A percentile compares a stretch with the other conserved stretches of the same genome.
phyloP scores from a whole-genome alignment of 371 early-diverging fungal species.

The Mortierella sp. region DNA sequence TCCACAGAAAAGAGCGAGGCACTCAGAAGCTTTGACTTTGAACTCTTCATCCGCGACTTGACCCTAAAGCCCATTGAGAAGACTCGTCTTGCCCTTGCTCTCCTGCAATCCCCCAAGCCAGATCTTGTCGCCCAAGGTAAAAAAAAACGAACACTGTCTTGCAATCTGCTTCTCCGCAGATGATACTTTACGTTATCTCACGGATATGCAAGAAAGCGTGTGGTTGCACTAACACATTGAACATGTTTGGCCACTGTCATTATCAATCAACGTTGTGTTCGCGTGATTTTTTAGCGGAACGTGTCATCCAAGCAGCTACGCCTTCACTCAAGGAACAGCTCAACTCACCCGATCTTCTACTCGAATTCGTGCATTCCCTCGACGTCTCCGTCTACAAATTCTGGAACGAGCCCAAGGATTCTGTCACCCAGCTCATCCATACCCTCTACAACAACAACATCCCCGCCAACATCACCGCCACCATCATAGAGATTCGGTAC shows the following conservation, averaged over 20 bases:
- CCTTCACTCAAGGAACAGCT: constrained; percentile 49
- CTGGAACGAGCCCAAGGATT: constrained; percentile 52
- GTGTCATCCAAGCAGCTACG: constrained; percentile 35
- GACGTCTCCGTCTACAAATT: constrained; percentile 40
- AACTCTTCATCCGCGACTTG: constrained; percentile 60
- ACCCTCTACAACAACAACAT: constrained; percentile 49
- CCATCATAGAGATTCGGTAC: constrained; percentile 54
- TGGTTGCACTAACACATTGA: not conserved
- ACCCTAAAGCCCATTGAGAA: constrained; percentile 64
- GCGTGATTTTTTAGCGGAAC: constrained; percentile 36
- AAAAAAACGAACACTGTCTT: not conserved
- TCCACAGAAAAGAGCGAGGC: constrained; percentile 62
- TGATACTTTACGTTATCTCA: not conserved
- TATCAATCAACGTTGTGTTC: not conserved
- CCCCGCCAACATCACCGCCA: constrained; percentile 25
- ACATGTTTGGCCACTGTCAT: not conserved
- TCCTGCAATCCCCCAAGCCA: constrained; percentile 61
- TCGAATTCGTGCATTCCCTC: constrained; percentile 53
- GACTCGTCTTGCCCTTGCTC: constrained; percentile 61
- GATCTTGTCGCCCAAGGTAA: constrained; percentile 67
- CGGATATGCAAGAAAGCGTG: not conserved
- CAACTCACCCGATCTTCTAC: constrained; percentile 31
- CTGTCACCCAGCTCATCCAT: constrained; percentile 41
- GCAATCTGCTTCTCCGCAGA: not conserved
- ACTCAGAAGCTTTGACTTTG: constrained; percentile 61